A percentile compares a stretch with the other conserved stretches of the same genome.
Conservation (phyloP, 2,329 filamentous ascomycete genomes). For the Berkeleyomyces basicola region DNA sequence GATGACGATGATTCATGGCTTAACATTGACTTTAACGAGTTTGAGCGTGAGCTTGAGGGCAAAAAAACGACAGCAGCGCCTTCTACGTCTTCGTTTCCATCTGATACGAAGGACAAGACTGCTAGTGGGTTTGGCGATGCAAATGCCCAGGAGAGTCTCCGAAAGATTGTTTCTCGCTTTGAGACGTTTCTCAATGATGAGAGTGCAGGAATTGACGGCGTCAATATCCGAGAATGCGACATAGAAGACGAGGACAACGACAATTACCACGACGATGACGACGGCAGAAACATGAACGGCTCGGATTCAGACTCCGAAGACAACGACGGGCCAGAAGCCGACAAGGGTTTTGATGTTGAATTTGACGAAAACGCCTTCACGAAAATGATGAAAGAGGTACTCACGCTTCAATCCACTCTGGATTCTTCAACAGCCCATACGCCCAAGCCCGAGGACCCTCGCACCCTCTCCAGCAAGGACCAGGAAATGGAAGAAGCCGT, state of each 20-base stretch:
- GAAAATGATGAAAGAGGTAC: conserved; percentile 82
- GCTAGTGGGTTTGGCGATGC: conserved; percentile 45
- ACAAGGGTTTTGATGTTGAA: conserved; percentile 57
- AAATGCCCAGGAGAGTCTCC: conserved; percentile 55
- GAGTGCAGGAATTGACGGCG: conserved; percentile 62
- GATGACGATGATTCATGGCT: conserved; percentile 84
- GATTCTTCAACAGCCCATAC: background rate
- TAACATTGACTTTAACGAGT: conserved; percentile 77
- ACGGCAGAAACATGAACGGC: conserved; percentile 20
- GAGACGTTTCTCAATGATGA: conserved; percentile 83
- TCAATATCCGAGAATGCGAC: conserved; percentile 40
- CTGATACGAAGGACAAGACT: conserved; percentile 13
- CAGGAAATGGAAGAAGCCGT: conserved; percentile 45
- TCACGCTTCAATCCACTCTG: conserved; percentile 40
- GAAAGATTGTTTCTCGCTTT: conserved; percentile 87
- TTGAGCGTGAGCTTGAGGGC: conserved; percentile 61
- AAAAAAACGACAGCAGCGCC: conserved; percentile 17
- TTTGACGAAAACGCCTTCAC: conserved; percentile 78
- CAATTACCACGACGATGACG: conserved; percentile 20
- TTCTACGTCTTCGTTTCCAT: background rate
- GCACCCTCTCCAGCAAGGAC: conserved; percentile 8
- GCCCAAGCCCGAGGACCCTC: conserved; percentile 16
- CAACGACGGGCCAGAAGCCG: conserved; percentile 48
- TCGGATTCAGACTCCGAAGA: background rate
- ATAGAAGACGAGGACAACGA: conserved; percentile 32